These are phyloP conservation scores for Xerocomellus dryophilus DNA, from an alignment of 768 basidiomycete species.

Conservation along the genomic window DNA sequence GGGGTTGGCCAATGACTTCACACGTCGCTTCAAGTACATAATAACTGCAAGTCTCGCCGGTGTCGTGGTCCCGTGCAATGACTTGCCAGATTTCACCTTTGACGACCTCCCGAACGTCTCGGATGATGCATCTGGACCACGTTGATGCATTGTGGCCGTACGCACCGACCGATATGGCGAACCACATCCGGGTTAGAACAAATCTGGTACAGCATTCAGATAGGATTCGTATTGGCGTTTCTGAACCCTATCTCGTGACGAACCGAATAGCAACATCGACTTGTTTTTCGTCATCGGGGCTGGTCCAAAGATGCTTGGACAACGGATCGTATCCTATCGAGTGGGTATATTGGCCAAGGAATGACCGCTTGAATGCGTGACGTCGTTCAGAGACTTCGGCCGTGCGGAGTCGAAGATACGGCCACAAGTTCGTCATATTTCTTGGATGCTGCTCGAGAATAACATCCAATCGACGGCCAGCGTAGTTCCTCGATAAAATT, in stretches of 20 bases:
- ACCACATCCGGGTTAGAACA: slow-evolving; percentile 60
- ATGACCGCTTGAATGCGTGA: slow-evolving; percentile 44
- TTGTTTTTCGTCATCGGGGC: slow-evolving; percentile 59
- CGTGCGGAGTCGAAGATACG: slow-evolving; percentile 56
- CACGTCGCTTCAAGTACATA: slow-evolving; percentile 71
- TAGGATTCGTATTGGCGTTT: not conserved
- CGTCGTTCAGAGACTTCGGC: slow-evolving; percentile 40
- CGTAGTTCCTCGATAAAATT: slow-evolving; percentile 45
- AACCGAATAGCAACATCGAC: slow-evolving; percentile 56
- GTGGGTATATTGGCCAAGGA: slow-evolving; percentile 39
- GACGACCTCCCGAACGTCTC: slow-evolving; percentile 52
- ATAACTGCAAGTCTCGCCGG: slow-evolving; percentile 33
- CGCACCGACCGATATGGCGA: slow-evolving; percentile 52
- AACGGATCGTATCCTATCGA: slow-evolving; percentile 38
- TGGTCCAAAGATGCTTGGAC: slow-evolving; percentile 50
- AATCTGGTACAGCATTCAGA: slow-evolving; percentile 43
- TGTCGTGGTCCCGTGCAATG: slow-evolving; percentile 24
- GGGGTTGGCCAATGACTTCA: slow-evolving; percentile 58
- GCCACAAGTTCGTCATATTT: slow-evolving; percentile 66
- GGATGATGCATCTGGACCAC: slow-evolving; percentile 40
- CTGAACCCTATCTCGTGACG: slow-evolving; percentile 10
- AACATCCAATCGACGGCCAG: slow-evolving; percentile 46
- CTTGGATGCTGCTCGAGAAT: slow-evolving; percentile 39
- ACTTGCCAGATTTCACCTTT: slow-evolving; percentile 61
- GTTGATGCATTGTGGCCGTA: slow-evolving; percentile 27